phyloP scores from a whole-genome alignment of 2,329 filamentous ascomycete genomes.

The Talaromyces funiculosus region DNA sequence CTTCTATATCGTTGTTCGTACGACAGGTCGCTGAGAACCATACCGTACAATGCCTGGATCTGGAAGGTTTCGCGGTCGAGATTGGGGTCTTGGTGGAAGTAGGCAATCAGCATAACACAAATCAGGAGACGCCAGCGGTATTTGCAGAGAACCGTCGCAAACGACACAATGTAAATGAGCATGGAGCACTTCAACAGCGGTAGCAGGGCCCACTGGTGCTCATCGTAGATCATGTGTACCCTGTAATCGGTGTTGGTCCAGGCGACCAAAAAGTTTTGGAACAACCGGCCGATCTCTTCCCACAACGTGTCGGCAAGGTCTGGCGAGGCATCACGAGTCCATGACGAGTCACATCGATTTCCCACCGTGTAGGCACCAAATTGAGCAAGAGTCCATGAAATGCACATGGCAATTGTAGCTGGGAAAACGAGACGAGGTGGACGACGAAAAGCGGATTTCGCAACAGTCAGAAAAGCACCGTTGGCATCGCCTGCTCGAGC shows the following conservation, averaged over 20 bases:
- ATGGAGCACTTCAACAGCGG: conserved; percentile 48
- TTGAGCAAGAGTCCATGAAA: conserved; percentile 47
- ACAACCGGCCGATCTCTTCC: conserved; percentile 42
- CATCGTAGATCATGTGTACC: conserved; percentile 49
- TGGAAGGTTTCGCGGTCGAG: conserved; percentile 47
- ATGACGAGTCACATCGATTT: conserved; percentile 45
- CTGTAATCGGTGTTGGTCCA: conserved; percentile 48
- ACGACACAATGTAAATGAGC: conserved; percentile 46
- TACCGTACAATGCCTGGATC: conserved; percentile 48
- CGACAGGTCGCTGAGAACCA: conserved; percentile 48
- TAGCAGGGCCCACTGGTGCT: conserved; percentile 52
- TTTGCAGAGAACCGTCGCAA: conserved; percentile 41
- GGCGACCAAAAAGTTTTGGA: conserved; percentile 42
- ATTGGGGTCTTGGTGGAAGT: conserved; percentile 43
- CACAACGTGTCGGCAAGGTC: conserved; percentile 39
- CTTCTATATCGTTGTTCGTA: conserved; percentile 43
- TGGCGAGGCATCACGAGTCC: conserved; percentile 48
- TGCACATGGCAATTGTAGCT: conserved; percentile 46
- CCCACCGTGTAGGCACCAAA: conserved; percentile 46
- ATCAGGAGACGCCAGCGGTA: conserved; percentile 45
- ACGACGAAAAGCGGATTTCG: conserved; percentile 51
- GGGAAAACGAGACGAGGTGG: conserved; percentile 49
- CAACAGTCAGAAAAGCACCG: conserved; percentile 44
- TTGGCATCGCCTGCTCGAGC: conserved; percentile 42
- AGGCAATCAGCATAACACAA: conserved; percentile 43